phyloP scores from a whole-genome alignment of 2,329 filamentous ascomycete genomes.

The Cladosporium cucumerinum region DNA sequence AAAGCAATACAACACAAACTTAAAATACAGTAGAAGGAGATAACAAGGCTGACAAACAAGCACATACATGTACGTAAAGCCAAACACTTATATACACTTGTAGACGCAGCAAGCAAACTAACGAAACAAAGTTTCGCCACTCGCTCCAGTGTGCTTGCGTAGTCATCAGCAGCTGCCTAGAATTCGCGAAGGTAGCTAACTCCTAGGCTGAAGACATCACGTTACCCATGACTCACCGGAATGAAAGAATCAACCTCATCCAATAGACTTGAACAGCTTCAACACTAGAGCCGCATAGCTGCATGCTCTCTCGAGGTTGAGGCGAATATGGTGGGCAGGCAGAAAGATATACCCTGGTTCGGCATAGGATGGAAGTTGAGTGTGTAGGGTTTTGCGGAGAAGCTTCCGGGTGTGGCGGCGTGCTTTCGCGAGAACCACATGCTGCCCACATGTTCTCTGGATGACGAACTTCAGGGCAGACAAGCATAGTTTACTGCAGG shows the following conservation, averaged over 20 bases:
- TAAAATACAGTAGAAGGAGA: neutral
- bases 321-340: neutral
- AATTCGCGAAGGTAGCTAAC: too few species aligned
- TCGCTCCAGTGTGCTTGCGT: neutral
- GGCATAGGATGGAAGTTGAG: neutral
- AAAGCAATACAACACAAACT: neutral
- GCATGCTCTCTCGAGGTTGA: neutral
- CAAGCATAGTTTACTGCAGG: neutral
- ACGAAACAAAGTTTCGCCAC: neutral
- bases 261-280: neutral
- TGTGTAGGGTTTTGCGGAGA: neutral
- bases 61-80: neutral
- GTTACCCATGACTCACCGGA: neutral
- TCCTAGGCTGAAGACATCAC: neutral
- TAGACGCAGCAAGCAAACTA: neutral
- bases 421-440: neutral
- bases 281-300: neutral
- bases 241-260: neutral
- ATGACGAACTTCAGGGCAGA: neutral
- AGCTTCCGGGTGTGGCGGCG: constrained; percentile 2
- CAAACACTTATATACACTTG: neutral
- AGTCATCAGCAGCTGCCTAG: neutral
- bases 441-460: neutral
- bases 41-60: neutral
- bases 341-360: neutral